These are phyloP conservation scores for Cladosporium sp. DNA, from an alignment of 2,329 filamentous ascomycete genomes.

Conservation along the genomic window DNA sequence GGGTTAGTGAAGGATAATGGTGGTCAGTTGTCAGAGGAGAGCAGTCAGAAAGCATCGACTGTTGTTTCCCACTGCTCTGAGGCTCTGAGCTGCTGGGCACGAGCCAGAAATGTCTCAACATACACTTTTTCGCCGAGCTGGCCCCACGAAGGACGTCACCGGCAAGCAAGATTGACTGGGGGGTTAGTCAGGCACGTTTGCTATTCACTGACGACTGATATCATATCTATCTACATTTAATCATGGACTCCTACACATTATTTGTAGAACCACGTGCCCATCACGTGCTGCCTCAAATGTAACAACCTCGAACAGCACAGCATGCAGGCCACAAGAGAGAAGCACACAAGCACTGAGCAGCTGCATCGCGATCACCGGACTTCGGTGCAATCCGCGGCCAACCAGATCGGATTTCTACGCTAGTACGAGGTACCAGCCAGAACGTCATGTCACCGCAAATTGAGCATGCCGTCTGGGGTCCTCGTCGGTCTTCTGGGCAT, in stretches of 20 bases:
- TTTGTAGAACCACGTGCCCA: neutral
- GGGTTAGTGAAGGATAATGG: neutral
- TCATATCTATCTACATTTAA: neutral
- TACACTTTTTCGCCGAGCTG: slow-evolving; percentile 17
- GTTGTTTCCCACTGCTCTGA: neutral
- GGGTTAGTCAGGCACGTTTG: neutral
- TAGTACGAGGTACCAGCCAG: neutral
- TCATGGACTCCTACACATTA: too few species aligned
- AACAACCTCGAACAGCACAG: neutral
- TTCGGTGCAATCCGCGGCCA: slow-evolving; percentile 11
- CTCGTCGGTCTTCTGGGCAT: neutral
- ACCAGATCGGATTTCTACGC: slow-evolving; percentile 1
- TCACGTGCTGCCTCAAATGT: neutral
- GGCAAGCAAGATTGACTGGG: neutral
- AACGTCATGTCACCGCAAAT: neutral
- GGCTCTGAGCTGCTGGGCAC: neutral
- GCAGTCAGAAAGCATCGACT: neutral
- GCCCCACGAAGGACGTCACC: slow-evolving; percentile 14
- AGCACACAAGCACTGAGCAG: neutral
- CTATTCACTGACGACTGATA: neutral
- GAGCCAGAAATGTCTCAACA: slow-evolving; percentile 14
- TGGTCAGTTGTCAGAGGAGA: neutral
- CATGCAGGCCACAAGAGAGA: neutral
- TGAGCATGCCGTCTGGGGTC: neutral
- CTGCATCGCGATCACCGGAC: slow-evolving; percentile 8